Percentiles rank a stretch among this genome's conserved stretches.
Evolutionary conservation across 2,329 filamentous ascomycete species (phyloP).

Genomic region (Chrysosporium keratinophilum): DNA sequence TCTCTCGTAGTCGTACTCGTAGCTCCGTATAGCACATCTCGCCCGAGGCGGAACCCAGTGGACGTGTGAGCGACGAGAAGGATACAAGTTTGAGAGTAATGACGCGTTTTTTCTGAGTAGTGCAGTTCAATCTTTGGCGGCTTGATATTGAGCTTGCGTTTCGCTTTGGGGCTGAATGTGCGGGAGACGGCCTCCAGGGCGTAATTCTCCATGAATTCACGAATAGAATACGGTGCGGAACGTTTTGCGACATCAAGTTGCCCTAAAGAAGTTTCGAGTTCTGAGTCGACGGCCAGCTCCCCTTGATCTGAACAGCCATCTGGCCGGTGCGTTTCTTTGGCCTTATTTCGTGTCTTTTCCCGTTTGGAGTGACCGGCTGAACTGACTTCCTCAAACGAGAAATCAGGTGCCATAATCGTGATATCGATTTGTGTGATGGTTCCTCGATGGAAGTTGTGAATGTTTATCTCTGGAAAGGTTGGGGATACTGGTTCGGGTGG

Average conservation of each 20-base stretch:
- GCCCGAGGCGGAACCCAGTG: slow-evolving; percentile 40
- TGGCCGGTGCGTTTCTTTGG: neutral
- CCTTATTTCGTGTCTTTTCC: neutral
- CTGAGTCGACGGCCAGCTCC: neutral
- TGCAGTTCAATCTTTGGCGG: slow-evolving; percentile 20
- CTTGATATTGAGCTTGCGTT: neutral
- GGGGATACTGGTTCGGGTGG: neutral
- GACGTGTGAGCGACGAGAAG: slow-evolving; percentile 46
- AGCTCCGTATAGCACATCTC: slow-evolving; percentile 39
- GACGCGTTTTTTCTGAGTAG: slow-evolving; percentile 35
- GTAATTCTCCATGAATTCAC: slow-evolving; percentile 10
- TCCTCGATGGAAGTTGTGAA: slow-evolving; percentile 24
- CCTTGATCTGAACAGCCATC: neutral
- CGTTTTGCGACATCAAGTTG: neutral
- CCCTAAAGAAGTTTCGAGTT: neutral
- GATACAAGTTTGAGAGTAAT: slow-evolving; percentile 42
- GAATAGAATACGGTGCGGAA: slow-evolving; percentile 8
- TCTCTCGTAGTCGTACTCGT: slow-evolving; percentile 4
- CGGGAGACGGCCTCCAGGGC: slow-evolving; percentile 6
- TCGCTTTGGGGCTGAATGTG: neutral
- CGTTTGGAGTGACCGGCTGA: neutral
- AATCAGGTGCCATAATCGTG: slow-evolving; percentile 32
- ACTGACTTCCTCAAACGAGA: neutral
- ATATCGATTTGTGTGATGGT: slow-evolving; percentile 29
- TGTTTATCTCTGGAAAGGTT: slow-evolving; percentile 26